Conservation (phyloP, 2,329 filamentous ascomycete species). For the Fusarium sp. region DNA sequence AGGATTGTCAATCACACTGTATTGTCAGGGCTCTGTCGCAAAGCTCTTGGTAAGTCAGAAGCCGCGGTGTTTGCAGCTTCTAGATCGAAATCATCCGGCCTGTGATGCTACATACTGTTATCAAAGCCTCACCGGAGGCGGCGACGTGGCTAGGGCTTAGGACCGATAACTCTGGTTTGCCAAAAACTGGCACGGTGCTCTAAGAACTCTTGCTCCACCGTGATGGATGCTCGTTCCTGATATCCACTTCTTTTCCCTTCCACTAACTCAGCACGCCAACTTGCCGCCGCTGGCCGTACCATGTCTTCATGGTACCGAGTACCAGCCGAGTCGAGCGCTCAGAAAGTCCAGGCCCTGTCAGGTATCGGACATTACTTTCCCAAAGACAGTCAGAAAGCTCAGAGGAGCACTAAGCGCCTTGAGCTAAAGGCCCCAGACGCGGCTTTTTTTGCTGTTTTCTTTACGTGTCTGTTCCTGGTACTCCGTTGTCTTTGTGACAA, state of each 20-base stretch:
- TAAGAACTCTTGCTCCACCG: slow-evolving; percentile 23
- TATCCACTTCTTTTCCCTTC: slow-evolving; percentile 35
- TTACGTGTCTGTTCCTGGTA: slow-evolving; percentile 35
- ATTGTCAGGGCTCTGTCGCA: background rate
- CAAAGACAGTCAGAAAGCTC: slow-evolving; percentile 1
- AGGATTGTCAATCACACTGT: background rate
- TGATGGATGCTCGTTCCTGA: slow-evolving; percentile 26
- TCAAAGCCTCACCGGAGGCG: slow-evolving; percentile 30
- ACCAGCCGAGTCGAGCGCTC: slow-evolving; percentile 25
- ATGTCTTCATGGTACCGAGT: slow-evolving; percentile 18
- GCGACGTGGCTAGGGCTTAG: slow-evolving; percentile 30
- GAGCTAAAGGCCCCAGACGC: slow-evolving; percentile 34
- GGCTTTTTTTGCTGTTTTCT: slow-evolving; percentile 38
- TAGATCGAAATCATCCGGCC: background rate
- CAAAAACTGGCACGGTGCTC: slow-evolving; percentile 21
- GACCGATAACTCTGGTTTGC: slow-evolving; percentile 33
- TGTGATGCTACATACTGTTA: slow-evolving; percentile 12
- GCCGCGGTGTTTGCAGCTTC: background rate
- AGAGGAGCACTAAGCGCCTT: slow-evolving; percentile 20
- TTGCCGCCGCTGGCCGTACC: slow-evolving; percentile 42
- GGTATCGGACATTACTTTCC: slow-evolving; percentile 40
- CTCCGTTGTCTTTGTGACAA: slow-evolving; percentile 28
- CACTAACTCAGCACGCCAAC: slow-evolving; percentile 33
- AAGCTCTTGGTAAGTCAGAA: background rate
- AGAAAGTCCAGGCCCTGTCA: slow-evolving; percentile 36